Base-by-base conservation (phyloP, 2,329 filamentous ascomycete species). In the Cadophora sp. region DNA sequence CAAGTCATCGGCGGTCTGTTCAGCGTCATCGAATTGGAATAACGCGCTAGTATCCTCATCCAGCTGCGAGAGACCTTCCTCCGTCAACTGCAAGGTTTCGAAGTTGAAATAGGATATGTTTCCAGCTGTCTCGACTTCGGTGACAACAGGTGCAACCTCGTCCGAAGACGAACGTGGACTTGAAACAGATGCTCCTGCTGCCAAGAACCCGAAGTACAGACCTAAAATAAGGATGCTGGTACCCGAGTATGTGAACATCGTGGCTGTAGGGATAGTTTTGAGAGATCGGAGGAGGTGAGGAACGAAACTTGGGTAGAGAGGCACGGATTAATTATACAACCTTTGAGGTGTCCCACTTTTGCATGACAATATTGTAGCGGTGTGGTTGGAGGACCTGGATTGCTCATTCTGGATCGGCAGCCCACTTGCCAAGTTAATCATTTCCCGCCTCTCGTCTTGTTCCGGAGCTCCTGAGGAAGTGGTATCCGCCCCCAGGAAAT, bases 11-110 rank as follows among this genome's bases (percentile, higher is more conserved):
- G 24, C n/a, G 24, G 50, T n/a, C 5, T 53, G 20, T 16, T 51
- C 27, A 13, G 3, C 14, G 16, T 33, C 33, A 24, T 53, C 39
- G 24, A 59, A 59, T 14, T 59, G 56, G 8, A 59, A 59, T 7
- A 59, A 20, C 9, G 56, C 56, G 47, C 33, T 30, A 13, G 36
- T 59, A 13, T 43, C 47, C 13, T 59, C 22, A 11, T 47, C 16
- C 18, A 59, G 41, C 3, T 47, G 39, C 18, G 36, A 30, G 36
- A 59, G 56, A 7, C 56, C 39, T 22, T 59, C 56, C 9, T 59
- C 39, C 20, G 56, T 59, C 41, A 59, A 47, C 22, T 59, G 56
- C 4, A 59, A 27, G 20, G 56, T n/a, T 22, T 59, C 56, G 41
- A 59, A 59, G 16, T 47, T 20, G 41, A 59, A 59, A 24, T 47